Base-by-base conservation (phyloP, 2,329 filamentous ascomycete genomes). In the Tetracladium maxilliforme region DNA sequence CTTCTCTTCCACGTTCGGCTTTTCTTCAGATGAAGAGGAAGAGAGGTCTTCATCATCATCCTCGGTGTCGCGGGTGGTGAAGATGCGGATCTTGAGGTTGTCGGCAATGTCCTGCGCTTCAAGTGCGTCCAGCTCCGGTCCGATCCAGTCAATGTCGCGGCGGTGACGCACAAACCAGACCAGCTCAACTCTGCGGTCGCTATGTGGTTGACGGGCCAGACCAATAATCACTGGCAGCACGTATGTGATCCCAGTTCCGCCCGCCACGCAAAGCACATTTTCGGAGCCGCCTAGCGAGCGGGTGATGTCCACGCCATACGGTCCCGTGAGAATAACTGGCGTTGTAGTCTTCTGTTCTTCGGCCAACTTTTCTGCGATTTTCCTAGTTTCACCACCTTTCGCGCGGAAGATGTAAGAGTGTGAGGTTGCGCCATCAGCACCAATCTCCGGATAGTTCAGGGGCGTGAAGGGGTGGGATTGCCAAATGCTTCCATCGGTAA, bases 391-490 rank as follows among this genome's bases (percentile, higher is more conserved):
- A 8, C 72, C 72, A 1, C 48, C 47, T 31, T 67, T 66, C 5
- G 64, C 65, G 5, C 69, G 54, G 30, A 74, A 51, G 24, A 72
- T 55, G 35, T 72, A 72, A 10, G 61, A 58, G 34, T 71, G 65
- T n/a, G n/a, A n/a, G n/a, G n/a, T n/a, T n/a, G n/a, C n/a, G n/a
- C n/a, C n/a, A n/a, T n/a, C n/a, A n/a, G n/a, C n/a, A n/a, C n/a
- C n/a, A n/a, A n/a, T n/a, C 19, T 50, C 46, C 8, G 64, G 54
- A 3, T 41, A 34, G 1, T 56, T 48, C 10, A 75, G 84, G 25
- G 86, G 57, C 4, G 78, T 83, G 46, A 86, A 86, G 1, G 79
- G 78, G 38, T 84, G 79, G 45, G 84, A 83, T 49, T 86, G 78
- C 77, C 77, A 86, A 24, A 86, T 60, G 2, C 78, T 83, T n/a